Evolutionary conservation across 148 eudicot species (phyloP), one percentile per base, ranked within the genome.

Genomic region (Heliamphora exappendiculata): DNA sequence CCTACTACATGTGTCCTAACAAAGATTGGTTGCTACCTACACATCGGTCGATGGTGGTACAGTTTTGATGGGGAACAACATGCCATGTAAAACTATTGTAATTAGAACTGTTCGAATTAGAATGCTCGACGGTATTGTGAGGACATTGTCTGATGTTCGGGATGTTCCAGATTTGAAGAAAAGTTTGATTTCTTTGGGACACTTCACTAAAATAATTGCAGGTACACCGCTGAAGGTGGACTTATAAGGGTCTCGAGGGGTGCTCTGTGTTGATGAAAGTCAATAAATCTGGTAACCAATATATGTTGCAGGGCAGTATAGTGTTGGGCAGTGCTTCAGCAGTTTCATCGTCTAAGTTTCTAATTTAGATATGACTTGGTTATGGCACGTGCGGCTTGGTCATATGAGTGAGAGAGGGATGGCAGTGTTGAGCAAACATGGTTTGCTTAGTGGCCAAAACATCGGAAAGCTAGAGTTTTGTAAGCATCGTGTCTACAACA

Each of bases 361-460:
- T 36, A 2, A 54, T 66, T 39, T 29, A 11, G 64, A 54, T 49
- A n/a, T 11, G 0, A 67, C 78, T 41, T 16, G 9, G 3, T 16
- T 74, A 2, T 79, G 75, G 60, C 47, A 67, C 55, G 67, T 44
- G 70, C 33, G 63, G 0, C 12, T 75, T 1, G 74, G 75, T 41
- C 41, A 74, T 79, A 68, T 54, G 74, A 41, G 78, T 33, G 74
- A 79, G 39, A 74, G 17, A 17, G 77, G 45, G 6, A 24, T 78
- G 72, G 2, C 37, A 33, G 31, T n/a, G 4, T 26, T 79, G 42
- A 29, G 49, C 12, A 79, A 67, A 54, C 33, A 17, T 3, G 82
- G 49, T 0, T 50, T 54, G 7, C 60, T 78, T n/a, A 11, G n/a
- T 29, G 39, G 24, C 3, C 39, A 72, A 0, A 72, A 74, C 13